Evolutionary conservation across 192 early-diverging fungal genomes (phyloP).

Genomic region (Podila clonocystis): DNA sequence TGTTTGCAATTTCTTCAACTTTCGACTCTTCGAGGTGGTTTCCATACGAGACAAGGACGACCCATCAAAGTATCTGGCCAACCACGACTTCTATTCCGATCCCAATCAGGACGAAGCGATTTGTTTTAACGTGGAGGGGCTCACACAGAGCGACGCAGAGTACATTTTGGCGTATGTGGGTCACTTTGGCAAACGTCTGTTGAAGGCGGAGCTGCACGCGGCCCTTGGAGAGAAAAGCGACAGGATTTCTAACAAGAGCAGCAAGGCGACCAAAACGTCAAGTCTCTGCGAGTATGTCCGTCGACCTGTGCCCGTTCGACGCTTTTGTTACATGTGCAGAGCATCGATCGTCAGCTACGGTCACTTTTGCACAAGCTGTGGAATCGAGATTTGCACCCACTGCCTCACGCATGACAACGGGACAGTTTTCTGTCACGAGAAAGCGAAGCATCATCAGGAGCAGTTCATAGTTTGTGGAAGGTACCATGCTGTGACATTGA

Average conservation of each 20-base stretch:
- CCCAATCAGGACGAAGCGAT: background rate
- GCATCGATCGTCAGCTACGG: background rate
- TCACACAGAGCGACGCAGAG: background rate
- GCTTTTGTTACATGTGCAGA: conserved; percentile 16
- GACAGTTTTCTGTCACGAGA: background rate
- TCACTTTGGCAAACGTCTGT: background rate
- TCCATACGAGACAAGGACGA: background rate
- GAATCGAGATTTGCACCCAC: conserved; percentile 4
- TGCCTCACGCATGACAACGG: background rate
- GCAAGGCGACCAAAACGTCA: too few relatives aligned
- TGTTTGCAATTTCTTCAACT: background rate
- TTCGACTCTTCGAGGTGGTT: background rate
- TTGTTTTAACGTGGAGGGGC: background rate
- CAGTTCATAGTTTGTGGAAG: conserved; percentile 14
- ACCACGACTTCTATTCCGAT: conserved; percentile 16
- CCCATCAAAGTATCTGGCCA: background rate
- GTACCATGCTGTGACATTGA: conserved; percentile 10
- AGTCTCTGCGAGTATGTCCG: conserved; percentile 1
- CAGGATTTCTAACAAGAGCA: background rate
- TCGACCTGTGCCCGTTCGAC: background rate
- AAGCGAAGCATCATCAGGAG: background rate
- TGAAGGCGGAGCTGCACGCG: background rate
- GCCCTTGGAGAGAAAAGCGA: background rate
- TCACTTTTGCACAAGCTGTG: conserved; percentile 18
- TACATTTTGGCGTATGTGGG: conserved; percentile 9